Conservation (phyloP, 2,329 filamentous ascomycete genomes). For the Xylariaceae sp. region DNA sequence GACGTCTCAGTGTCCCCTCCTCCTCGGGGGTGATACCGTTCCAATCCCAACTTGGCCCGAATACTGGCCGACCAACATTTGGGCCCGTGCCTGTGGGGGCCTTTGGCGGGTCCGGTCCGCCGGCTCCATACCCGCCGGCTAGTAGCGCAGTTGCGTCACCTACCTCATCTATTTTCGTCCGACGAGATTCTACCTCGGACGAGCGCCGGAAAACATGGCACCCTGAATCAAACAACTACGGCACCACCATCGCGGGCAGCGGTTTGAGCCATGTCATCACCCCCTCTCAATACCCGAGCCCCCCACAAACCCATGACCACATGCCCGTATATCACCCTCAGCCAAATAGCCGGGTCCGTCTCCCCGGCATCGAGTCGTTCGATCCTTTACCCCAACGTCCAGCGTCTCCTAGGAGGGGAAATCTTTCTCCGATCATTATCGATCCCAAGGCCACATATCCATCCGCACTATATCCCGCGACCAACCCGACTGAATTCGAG, state of each 20-base stretch:
- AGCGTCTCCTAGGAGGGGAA: slow-evolving; percentile 56
- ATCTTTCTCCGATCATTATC: slow-evolving; percentile 65
- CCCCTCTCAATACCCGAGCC: slow-evolving; percentile 52
- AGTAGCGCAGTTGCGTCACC: slow-evolving; percentile 60
- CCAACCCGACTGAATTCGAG: slow-evolving; percentile 35
- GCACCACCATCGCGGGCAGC: slow-evolving; percentile 58
- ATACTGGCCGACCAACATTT: slow-evolving; percentile 52
- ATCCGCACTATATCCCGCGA: slow-evolving; percentile 30
- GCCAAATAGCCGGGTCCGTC: slow-evolving; percentile 56
- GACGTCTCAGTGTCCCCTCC: slow-evolving; percentile 78
- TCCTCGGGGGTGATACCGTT: slow-evolving; percentile 72
- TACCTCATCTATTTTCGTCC: slow-evolving; percentile 56
- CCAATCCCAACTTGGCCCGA: slow-evolving; percentile 53
- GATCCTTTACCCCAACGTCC: slow-evolving; percentile 65
- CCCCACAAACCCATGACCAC: slow-evolving; percentile 47
- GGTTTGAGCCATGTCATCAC: slow-evolving; percentile 71
- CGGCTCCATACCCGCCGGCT: slow-evolving; percentile 48
- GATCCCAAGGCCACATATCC: slow-evolving; percentile 49
- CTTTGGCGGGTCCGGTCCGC: slow-evolving; percentile 48
- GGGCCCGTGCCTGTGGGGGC: slow-evolving; percentile 40
- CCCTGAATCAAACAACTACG: slow-evolving; percentile 63
- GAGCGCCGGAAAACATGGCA: slow-evolving; percentile 88
- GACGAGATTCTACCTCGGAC: slow-evolving; percentile 63
- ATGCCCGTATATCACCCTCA: slow-evolving; percentile 40
- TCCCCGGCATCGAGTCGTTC: slow-evolving; percentile 90